Base-by-base conservation (phyloP, 768 basidiomycete genomes). In the Steccherinum ochraceum region DNA sequence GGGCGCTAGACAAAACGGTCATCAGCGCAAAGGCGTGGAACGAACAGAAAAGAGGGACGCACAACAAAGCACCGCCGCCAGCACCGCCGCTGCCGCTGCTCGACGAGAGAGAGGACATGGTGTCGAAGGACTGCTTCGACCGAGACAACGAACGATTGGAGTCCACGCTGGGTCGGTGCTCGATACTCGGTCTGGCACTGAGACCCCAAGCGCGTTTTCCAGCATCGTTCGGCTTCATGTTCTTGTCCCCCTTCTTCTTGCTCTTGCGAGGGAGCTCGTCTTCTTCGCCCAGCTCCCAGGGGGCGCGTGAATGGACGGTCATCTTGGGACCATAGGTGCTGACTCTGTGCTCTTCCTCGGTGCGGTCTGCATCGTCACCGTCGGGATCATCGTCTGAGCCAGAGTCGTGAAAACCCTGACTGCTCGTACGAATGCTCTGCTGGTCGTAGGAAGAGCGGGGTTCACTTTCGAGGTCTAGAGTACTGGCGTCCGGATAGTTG, bases 281-380 rank as follows among this genome's bases (percentile, higher is more conserved):
- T 30, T 70, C 74, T 12, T 75, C 79, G 45, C 80, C 84, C 30
- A 75, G 67, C 67, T 90, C 88, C 89, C 89, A 92, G 39, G 89
- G 89, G 16, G 89, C 84, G 21, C 77, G 83, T 54, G 85, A 86
- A 65, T 89, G 86, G 61, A 89, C 81, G 46, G 83, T 81, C 77
- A 90, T 86, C 66, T 81, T 89, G 24, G 89, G 89, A n/a, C 89
- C 89, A 26, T 85, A 79, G 45, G 83, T 69, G 59, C 85, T 89
- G 66, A 89, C 78, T 48, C 83, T 75, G 52, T 74, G 65, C 1
- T 73, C 67, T 30, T 70, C 58, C 7, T 73, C 72, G 30, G 77
- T 70, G 46, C 76, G 73, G 42, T 71, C 71, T 40, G 70, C 71
- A 44, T 69, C 67, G n/a, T 56, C 52, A 27, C 61, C 56, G 35